phyloP scores from a whole-genome alignment of 257 asterid species.

The Ocimum tenuiflorum region DNA sequence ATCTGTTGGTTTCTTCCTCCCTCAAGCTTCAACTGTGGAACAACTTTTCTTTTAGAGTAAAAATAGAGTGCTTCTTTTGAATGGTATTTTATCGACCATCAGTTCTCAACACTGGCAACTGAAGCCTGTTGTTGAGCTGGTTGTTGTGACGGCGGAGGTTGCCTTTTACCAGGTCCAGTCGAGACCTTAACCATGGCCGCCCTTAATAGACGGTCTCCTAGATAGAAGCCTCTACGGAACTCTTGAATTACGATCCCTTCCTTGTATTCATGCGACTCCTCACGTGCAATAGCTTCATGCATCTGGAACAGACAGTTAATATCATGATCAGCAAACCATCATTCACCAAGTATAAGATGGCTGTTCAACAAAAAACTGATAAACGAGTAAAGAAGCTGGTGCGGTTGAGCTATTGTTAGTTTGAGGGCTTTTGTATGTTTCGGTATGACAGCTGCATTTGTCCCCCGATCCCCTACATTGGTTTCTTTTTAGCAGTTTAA shows the following conservation, averaged over 20 bases:
- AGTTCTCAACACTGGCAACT: conserved; percentile 42
- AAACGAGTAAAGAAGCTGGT: no score
- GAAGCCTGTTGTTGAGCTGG: conserved; percentile 35
- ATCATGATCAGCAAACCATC: no score
- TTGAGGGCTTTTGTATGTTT: no score
- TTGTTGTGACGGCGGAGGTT: conserved; percentile 28
- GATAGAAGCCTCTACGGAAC: conserved; percentile 66
- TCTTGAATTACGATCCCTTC: conserved; percentile 77
- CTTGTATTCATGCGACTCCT: conserved; percentile 63
- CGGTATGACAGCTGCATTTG: no score
- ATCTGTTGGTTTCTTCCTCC: no score
- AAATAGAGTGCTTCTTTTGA: background rate
- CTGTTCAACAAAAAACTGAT: no score
- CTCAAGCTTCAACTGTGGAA: background rate
- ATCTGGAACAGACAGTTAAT: conserved; percentile 33
- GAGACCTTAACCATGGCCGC: conserved; percentile 94
- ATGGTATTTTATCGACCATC: conserved; percentile 22
- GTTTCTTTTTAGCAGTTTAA: no score
- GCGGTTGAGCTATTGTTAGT: no score
- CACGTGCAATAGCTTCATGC: conserved; percentile 89
- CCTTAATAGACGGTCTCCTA: conserved; percentile 64
- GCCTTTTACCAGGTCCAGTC: conserved; percentile 63
- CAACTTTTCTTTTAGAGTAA: no score
- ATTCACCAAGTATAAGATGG: no score
- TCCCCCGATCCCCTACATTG: no score